Evolutionary conservation across 164 flowering plant species (phyloP), one percentile per base, ranked within the genome.

Genomic region (Vitis amurensis): DNA sequence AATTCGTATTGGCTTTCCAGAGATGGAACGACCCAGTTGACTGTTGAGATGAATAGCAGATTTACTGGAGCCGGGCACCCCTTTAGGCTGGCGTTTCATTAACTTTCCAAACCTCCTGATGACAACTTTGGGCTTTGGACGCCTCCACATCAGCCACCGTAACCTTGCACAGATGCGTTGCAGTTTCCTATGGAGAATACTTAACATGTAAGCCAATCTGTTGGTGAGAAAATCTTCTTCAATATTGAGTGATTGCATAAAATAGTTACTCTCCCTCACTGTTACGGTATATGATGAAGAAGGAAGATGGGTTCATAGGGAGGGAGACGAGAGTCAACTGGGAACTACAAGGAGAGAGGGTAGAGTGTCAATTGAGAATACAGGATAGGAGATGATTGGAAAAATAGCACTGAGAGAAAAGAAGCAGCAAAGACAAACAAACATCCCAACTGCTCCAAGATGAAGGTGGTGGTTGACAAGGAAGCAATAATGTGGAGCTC

Each of bases 31-130:
- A 51, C 64, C 76, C 47, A 69, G 3, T 12, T 68, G 73, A 12
- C 73, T 82, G 69, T 76, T 70, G 16, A 10, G 44, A 68, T 56
- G 60, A 70, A 49, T 16, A 30, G 55, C 16, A 15, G 74, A 31
- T 19, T 52, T 73, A n/a, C 67, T 69, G 55, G 27, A 60, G 55
- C 58, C 23, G n/a, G 59, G 48, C n/a, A 71, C 74, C 71, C 71
- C 73, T 70, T 61, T 66, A 9, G 71, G 37, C 30, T 47, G 73
- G 48, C 66, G 51, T 71, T 71, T 83, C 14, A 74, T 76, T 29
- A 69, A 69, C 73, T 72, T 88, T 13, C 85, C 80, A 29, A 89
- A 77, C 79, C 86, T 84, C 53, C 71, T 86, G 73, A 93, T 80
- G 16, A 86, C 73, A 55, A 90, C 72, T 78, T 79, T 89, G 47